phyloP scores from a whole-genome alignment of 805 yeast species.

The Millerozyma acaciae region DNA sequence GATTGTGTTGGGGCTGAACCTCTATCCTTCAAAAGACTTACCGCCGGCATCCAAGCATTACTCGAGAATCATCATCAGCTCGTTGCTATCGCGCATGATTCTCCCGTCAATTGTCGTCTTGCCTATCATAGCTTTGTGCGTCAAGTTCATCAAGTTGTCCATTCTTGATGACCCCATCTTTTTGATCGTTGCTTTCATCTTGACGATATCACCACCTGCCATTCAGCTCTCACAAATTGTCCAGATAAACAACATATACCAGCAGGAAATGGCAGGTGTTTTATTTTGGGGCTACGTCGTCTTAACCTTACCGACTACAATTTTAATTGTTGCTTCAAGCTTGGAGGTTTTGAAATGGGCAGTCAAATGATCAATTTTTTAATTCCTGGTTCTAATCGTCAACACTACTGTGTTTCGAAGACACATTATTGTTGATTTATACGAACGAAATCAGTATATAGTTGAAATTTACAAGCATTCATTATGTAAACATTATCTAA shows the following conservation, averaged over 20 bases:
- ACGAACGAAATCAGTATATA: no score
- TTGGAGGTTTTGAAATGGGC: conserved; percentile 59
- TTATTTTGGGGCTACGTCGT: conserved; percentile 80
- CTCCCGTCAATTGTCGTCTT: conserved; percentile 64
- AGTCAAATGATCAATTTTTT: conserved; percentile 1
- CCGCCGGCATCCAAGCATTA: conserved; percentile 65
- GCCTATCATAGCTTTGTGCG: conserved; percentile 63
- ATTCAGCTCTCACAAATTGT: conserved; percentile 80
- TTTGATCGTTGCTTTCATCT: conserved; percentile 67
- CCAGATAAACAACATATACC: conserved; percentile 69
- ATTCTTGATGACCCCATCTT: conserved; percentile 80
- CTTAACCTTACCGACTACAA: conserved; percentile 72
- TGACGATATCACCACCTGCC: conserved; percentile 80
- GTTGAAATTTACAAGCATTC: no score
- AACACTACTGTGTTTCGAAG: no score
- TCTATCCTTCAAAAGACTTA: conserved; percentile 63
- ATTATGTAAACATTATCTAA: no score
- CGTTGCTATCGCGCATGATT: conserved; percentile 74
- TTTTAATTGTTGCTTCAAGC: conserved; percentile 64
- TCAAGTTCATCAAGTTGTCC: conserved; percentile 59
- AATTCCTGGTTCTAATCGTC: no score
- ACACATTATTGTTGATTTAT: no score
- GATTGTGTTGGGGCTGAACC: conserved; percentile 74
- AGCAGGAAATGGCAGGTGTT: conserved; percentile 79
- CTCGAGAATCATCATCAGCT: conserved; percentile 60